Evolutionary conservation across 2,329 filamentous ascomycete species (phyloP).

Genomic region (Colletotrichum sp.): DNA sequence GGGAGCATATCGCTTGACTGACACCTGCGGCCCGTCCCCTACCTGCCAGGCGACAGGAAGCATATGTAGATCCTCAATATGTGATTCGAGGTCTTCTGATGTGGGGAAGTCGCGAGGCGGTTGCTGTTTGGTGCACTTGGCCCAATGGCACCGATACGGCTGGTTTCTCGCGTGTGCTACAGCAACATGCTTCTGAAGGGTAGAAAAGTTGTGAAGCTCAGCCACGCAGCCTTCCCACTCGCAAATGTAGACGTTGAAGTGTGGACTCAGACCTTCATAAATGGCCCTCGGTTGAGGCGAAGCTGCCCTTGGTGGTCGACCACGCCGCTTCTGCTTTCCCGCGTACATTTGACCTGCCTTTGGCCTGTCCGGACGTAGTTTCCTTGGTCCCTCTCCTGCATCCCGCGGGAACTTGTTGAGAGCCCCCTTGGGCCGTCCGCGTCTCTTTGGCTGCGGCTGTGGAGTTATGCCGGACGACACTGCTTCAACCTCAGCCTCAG

Average conservation of each 20-base stretch:
- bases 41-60: slow-evolving; percentile 59
- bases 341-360: slow-evolving; percentile 22
- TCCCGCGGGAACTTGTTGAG: slow-evolving; percentile 7
- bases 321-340: slow-evolving; percentile 46
- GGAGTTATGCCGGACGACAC: background rate
- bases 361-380: slow-evolving; percentile 30
- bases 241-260: slow-evolving; percentile 59
- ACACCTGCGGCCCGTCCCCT: slow-evolving; percentile 57
- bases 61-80: slow-evolving; percentile 61
- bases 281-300: slow-evolving; percentile 43
- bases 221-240: slow-evolving; percentile 65
- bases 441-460: slow-evolving; percentile 28
- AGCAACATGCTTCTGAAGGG: slow-evolving; percentile 58
- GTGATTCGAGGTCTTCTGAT: slow-evolving; percentile 45
- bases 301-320: slow-evolving; percentile 44
- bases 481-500: background rate
- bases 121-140: slow-evolving; percentile 36
- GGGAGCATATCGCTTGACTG: slow-evolving; percentile 13
- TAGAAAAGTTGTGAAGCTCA: slow-evolving; percentile 67
- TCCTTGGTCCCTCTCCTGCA: slow-evolving; percentile 18
- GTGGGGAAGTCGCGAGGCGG: slow-evolving; percentile 5
- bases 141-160: slow-evolving; percentile 41
- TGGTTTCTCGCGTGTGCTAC: slow-evolving; percentile 47
- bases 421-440: slow-evolving; percentile 54
- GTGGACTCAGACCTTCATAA: slow-evolving; percentile 46